These are phyloP conservation scores for Camellia japonica DNA, from an alignment of 148 eudicot genomes.

Conservation along the genomic window DNA sequence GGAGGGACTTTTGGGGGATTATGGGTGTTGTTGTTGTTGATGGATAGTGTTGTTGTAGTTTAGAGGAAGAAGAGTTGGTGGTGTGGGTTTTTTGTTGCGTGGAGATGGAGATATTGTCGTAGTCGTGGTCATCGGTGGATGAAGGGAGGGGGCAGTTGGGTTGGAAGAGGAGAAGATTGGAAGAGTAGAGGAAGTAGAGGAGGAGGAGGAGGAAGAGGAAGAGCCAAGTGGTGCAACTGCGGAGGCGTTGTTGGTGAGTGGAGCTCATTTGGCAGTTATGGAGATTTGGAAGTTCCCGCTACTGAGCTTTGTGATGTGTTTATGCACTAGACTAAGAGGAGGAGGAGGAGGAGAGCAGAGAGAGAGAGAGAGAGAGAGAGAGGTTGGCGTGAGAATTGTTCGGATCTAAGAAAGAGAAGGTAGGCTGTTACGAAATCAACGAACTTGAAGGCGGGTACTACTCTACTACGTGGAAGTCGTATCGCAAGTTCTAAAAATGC, in stretches of 20 bases:
- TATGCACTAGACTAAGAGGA: background rate
- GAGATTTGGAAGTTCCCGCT: background rate
- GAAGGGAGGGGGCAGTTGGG: constrained; percentile 12
- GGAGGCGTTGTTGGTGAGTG: constrained; percentile 10
- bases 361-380: constrained; percentile 12
- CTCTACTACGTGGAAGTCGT: no score
- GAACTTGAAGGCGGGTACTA: no score
- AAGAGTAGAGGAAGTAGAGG: constrained; percentile 46
- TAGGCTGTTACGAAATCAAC: background rate
- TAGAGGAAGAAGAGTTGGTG: no score
- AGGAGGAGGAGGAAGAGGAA: constrained; percentile 27
- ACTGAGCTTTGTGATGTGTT: background rate
- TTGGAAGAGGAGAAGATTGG: constrained; percentile 33
- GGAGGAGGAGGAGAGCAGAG: background rate
- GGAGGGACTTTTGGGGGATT: background rate
- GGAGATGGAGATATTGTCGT: background rate
- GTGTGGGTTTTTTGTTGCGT: no score
- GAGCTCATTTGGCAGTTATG: constrained; percentile 1
- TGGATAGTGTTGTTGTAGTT: background rate
- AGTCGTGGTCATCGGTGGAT: background rate
- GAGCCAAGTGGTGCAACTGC: constrained; percentile 27
- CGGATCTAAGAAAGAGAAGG: constrained; percentile 23
- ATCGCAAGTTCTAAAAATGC: no score
- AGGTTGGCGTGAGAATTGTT: constrained; percentile 24
- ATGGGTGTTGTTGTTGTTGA: background rate